phyloP scores from a whole-genome alignment of 2,329 filamentous ascomycete species.

The Nemania abortiva region DNA sequence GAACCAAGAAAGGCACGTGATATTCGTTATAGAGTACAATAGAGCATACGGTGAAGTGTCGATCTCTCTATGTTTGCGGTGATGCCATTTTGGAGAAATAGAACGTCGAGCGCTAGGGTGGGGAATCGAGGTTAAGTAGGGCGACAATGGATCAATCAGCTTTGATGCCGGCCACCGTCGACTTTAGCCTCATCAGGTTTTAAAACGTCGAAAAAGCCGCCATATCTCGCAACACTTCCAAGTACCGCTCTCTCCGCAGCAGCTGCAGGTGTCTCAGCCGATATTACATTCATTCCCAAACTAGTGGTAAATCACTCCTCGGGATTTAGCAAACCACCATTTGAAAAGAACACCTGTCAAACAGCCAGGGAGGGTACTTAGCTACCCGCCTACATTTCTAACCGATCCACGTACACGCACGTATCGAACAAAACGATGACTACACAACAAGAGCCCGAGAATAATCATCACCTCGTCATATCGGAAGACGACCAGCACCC shows the following conservation, averaged over 20 bases:
- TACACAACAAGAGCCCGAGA: conserved; percentile 39
- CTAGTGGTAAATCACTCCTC: conserved; percentile 19
- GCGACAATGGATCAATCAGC: conserved; percentile 36
- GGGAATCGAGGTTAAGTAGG: conserved; percentile 34
- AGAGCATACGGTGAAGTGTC: neutral
- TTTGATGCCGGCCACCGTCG: conserved; percentile 40
- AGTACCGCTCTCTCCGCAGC: conserved; percentile 30
- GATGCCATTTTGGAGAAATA: conserved; percentile 36
- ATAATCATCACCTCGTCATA: conserved; percentile 68
- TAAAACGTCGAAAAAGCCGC: conserved; percentile 27
- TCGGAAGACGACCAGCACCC: conserved; percentile 84
- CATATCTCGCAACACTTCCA: conserved; percentile 13
- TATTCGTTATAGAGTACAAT: neutral
- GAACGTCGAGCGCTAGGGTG: conserved; percentile 36
- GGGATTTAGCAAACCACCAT: conserved; percentile 12
- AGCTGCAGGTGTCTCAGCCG: conserved; percentile 28
- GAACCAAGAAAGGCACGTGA: neutral
- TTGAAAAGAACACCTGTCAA: conserved; percentile 30
- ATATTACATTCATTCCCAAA: conserved; percentile 28
- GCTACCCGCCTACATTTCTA: neutral
- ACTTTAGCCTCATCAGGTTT: conserved; percentile 48
- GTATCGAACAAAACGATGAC: conserved; percentile 21
- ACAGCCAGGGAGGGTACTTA: neutral
- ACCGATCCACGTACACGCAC: too few species aligned
- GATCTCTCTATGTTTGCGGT: conserved; percentile 15